Evolutionary conservation across 106 monocot genomes (phyloP).

Genomic region (Dendrobium nobile): DNA sequence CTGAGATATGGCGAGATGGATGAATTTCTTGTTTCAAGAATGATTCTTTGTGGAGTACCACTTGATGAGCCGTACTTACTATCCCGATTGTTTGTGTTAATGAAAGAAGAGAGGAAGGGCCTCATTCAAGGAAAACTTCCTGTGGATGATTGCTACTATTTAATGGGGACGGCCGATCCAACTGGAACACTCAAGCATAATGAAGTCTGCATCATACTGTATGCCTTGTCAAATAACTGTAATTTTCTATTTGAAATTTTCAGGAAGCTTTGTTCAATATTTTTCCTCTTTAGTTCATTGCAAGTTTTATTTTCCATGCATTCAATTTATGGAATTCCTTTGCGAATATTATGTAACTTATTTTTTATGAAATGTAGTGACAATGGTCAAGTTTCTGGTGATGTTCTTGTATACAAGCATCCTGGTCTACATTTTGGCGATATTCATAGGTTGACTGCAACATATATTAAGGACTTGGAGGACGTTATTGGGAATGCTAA

Average conservation of each 20-base stretch:
- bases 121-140: conserved; percentile 40
- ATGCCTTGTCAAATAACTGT: conserved; percentile 12
- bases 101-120: conserved; percentile 40
- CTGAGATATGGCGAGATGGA: conserved; percentile 44
- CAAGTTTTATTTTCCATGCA: too few relatives aligned
- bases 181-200: conserved; percentile 38
- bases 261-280: not conserved
- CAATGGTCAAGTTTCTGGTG: conserved; percentile 67
- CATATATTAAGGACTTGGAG: conserved; percentile 44
- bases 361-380: conserved; percentile 33
- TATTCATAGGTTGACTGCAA: conserved; percentile 51
- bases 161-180: conserved; percentile 80
- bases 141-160: conserved; percentile 53
- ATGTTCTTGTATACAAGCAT: conserved; percentile 72
- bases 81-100: conserved; percentile 20
- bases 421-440: conserved; percentile 82
- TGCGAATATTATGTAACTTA: not conserved
- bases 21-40: conserved; percentile 30
- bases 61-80: conserved; percentile 55
- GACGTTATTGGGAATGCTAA: conserved; percentile 56
- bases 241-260: not conserved
- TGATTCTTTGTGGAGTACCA: conserved; percentile 66
- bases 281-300: too few relatives aligned
- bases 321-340: not conserved
- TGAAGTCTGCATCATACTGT: conserved; percentile 87